phyloP scores from a whole-genome alignment of 495 filamentous ascomycete species.

The Tuber microsphaerosporum region DNA sequence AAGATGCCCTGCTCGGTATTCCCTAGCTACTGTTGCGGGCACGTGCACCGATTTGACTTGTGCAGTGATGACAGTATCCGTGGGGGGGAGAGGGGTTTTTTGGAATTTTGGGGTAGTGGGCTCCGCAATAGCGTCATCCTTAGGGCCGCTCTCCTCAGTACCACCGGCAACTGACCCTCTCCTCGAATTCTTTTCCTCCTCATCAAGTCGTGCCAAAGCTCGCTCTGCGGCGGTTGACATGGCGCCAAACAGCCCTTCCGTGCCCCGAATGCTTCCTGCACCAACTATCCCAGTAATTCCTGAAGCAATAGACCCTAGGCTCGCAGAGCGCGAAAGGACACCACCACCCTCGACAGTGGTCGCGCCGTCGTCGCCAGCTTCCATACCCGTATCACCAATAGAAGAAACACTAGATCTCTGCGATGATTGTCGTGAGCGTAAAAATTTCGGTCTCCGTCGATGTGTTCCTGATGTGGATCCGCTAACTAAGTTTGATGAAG shows the following conservation, averaged over 20 bases:
- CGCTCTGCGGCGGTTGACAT: constrained; percentile 46
- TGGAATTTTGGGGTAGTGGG: constrained; percentile 49
- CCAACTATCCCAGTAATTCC: constrained; percentile 74
- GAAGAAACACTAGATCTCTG: constrained; percentile 37
- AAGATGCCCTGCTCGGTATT: constrained; percentile 53
- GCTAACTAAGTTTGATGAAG: constrained; percentile 23
- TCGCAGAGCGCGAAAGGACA: constrained; percentile 67
- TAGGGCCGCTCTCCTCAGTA: constrained; percentile 19
- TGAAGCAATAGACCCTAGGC: constrained; percentile 91
- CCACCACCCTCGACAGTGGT: constrained; percentile 30
- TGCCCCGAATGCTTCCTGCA: constrained; percentile 27
- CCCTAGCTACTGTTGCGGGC: constrained; percentile 76
- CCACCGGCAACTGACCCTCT: constrained; percentile 40
- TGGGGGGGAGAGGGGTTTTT: constrained; percentile 54
- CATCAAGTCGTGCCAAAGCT: constrained; percentile 55
- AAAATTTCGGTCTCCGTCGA: constrained; percentile 33
- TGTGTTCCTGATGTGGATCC: constrained; percentile 5
- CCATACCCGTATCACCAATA: constrained; percentile 27
- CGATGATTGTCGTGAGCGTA: constrained; percentile 28
- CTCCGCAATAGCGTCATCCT: constrained; percentile 44
- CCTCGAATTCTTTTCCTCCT: constrained; percentile 49
- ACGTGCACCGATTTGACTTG: constrained; percentile 83
- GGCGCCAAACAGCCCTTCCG: constrained; percentile 20
- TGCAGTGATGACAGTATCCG: constrained; percentile 80
- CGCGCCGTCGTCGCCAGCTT: constrained; percentile 33